These are phyloP conservation scores for Coemansia sp. DNA, from an alignment of 192 early-diverging fungal species.

Conservation along the genomic window DNA sequence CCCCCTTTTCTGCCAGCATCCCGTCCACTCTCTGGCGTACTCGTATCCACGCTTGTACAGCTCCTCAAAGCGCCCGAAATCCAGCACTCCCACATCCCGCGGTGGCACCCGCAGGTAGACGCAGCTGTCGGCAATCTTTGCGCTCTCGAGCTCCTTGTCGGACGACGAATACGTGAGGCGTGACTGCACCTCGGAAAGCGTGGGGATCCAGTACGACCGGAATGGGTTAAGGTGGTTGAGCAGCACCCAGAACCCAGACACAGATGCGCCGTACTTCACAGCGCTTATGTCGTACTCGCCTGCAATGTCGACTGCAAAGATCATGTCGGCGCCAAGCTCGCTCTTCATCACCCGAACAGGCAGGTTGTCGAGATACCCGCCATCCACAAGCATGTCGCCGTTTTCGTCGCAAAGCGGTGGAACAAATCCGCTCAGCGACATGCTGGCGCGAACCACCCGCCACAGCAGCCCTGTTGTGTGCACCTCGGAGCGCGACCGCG, in stretches of 20 bases:
- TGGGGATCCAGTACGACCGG: constrained; percentile 71
- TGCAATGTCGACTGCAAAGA: constrained; percentile 95
- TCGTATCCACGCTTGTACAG: constrained; percentile 85
- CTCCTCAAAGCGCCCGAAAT: constrained; percentile 90
- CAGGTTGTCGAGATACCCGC: constrained; percentile 97
- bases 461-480: constrained; percentile 93
- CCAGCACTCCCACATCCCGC: constrained; percentile 78
- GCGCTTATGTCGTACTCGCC: constrained; percentile 91
- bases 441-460: constrained; percentile 96
- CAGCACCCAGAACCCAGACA: constrained; percentile 92
- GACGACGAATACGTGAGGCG: constrained; percentile 90
- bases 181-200: constrained; percentile 91
- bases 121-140: constrained; percentile 76
- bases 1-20: constrained; percentile 80
- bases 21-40: constrained; percentile 74
- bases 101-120: constrained; percentile 90
- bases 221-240: constrained; percentile 83
- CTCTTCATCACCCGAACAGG: constrained; percentile 83
- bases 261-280: constrained; percentile 84
- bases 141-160: constrained; percentile 86
- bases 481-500: constrained; percentile 89
- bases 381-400: constrained; percentile 96
- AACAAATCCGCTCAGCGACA: constrained; percentile 94
- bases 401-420: constrained; percentile 92
- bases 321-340: constrained; percentile 78